A percentile compares a stretch with the other conserved stretches of the same genome.
Evolutionary conservation across 2,329 filamentous ascomycete species (phyloP).

Genomic region (Tolypocladium ophioglossoides): DNA sequence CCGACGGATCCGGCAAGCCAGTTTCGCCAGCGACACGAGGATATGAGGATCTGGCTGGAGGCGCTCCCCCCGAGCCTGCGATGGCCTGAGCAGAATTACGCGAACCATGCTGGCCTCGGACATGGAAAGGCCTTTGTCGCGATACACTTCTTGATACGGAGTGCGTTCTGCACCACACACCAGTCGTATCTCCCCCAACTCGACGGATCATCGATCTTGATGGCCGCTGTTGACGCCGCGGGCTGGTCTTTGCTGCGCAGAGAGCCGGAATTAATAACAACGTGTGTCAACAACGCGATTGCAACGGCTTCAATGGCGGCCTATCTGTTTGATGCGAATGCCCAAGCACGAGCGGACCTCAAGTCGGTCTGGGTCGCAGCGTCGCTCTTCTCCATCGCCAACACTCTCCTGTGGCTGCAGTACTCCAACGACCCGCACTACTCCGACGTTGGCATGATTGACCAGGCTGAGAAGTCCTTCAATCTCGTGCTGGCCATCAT

Average conservation of each 20-base stretch:
- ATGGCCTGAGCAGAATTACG: conserved; percentile 8
- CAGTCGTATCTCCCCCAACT: conserved; percentile 14
- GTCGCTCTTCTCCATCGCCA: conserved; percentile 8
- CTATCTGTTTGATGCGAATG: conserved; percentile 1
- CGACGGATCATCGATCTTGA: conserved; percentile 7
- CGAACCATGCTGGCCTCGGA: conserved; percentile 7
- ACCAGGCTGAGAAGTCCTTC: conserved; percentile 4
- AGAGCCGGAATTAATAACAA: conserved; percentile 6
- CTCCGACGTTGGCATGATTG: neutral
- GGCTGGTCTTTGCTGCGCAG: conserved; percentile 11
- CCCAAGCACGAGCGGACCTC: neutral
- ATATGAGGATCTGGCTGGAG: conserved; percentile 5
- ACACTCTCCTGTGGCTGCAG: conserved; percentile 10
- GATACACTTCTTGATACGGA: conserved; percentile 12
- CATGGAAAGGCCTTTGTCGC: conserved; percentile 9
- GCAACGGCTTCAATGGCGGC: conserved; percentile 9
- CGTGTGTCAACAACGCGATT: conserved; percentile 10
- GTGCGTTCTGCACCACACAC: conserved; percentile 11
- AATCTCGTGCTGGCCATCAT: conserved; percentile 5
- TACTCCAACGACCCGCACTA: conserved; percentile 6
- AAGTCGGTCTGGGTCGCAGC: conserved; percentile 11
- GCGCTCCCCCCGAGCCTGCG: conserved; percentile 5
- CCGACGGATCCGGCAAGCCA: conserved; percentile 6
- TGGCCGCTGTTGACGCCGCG: conserved; percentile 11
- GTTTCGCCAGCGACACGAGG: neutral